Evolutionary conservation across 2,329 filamentous ascomycete genomes (phyloP), one percentile per base, ranked within the genome.

Genomic region (Alternaria sp.): DNA sequence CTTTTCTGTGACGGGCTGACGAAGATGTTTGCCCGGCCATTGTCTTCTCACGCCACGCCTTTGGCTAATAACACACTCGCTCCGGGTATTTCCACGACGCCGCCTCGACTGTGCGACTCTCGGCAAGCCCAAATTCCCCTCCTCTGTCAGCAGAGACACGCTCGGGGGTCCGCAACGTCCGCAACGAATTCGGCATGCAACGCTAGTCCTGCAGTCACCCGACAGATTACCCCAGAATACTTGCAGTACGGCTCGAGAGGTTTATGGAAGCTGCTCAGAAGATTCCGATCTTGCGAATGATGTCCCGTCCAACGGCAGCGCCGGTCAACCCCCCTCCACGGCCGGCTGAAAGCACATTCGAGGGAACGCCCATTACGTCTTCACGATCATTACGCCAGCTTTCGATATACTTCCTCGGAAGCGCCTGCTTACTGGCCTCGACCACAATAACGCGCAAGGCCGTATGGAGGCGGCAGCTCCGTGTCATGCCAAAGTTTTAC

Each of bases 371-470:
- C 40, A 62, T 80, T 52, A 76, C 83, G 54, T 83, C 83, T 15
- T 76, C 80, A 54, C 86, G 88, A 73, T 86, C 84, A 44, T 77
- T 86, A 54, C 86, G 86, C 57, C 90, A 93, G 78, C 80, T 93
- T 13, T 85, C 88, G 23, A 81, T 97, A 62, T 90, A 96, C 79
- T 84, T 90, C 71, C 89, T 90, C 64, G 95, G 95, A 45, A 86
- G 91, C 11, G 85, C 88, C 59, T 96, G 97, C 81, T 87, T 96
- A 68, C 83, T 87, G 21, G 84, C 93, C 66, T 92, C 93, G 1
- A 83, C 91, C 2, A 76, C 90, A 58, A 83, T 97, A 79, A 81
- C 84, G 79, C 79, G 78, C 75, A 79, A 94, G 54, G 86, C 93
- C 9, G 84, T 96, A 36, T 77, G 83, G 45, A 87, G 89, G 47